A percentile compares a stretch with the other conserved stretches of the same genome.
Conservation (phyloP, 164 flowering plant genomes). For the Hamamelis virginiana region DNA sequence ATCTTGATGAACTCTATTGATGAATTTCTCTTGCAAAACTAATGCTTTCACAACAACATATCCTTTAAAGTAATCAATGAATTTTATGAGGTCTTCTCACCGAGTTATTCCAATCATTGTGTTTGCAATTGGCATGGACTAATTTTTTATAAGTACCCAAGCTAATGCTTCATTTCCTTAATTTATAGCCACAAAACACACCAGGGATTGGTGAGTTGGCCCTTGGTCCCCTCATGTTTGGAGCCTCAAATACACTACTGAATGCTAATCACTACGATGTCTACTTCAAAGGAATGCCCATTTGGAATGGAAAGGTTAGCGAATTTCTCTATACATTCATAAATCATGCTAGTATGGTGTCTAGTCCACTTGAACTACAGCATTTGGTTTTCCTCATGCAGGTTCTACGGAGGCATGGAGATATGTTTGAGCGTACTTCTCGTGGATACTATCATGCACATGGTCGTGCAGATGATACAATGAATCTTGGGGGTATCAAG, state of each 20-base stretch:
- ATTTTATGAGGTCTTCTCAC: neutral
- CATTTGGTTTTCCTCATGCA: conserved; percentile 24
- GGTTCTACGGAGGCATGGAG: conserved; percentile 95
- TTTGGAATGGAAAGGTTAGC: conserved; percentile 70
- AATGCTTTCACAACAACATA: too few relatives aligned
- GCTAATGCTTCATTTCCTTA: conserved; percentile 2
- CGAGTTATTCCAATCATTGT: neutral
- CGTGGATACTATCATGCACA: conserved; percentile 88
- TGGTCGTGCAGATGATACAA: conserved; percentile 99
- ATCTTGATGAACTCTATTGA: neutral
- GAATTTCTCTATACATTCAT: neutral
- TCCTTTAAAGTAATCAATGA: too few relatives aligned
- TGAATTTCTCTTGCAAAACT: too few relatives aligned
- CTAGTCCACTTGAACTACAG: neutral
- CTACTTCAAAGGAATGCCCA: conserved; percentile 87
- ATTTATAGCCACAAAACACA: conserved; percentile 47
- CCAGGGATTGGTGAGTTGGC: conserved; percentile 89
- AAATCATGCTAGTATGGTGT: neutral
- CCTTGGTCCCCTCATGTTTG: conserved; percentile 79
- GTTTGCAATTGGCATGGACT: neutral
- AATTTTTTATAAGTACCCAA: neutral
- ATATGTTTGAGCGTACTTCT: conserved; percentile 79
- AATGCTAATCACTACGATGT: conserved; percentile 83
- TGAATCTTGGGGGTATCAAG: conserved; percentile 99
- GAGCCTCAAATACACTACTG: conserved; percentile 74